Conservation (phyloP, 257 asterid species). For the Phtheirospermum japonicum region DNA sequence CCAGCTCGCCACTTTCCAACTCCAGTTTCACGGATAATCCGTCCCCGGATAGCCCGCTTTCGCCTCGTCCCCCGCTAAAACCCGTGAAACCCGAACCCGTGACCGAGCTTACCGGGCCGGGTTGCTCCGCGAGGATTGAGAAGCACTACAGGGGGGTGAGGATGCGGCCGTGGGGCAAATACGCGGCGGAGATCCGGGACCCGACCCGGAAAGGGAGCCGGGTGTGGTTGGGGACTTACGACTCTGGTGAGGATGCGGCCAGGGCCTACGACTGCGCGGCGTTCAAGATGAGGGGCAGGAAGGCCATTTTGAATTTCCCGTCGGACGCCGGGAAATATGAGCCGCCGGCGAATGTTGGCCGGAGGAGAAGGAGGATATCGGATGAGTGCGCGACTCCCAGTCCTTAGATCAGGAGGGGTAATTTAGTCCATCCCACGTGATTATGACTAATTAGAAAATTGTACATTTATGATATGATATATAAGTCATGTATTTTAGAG, state of each 20-base stretch:
- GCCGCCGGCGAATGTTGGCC: conserved; percentile 16
- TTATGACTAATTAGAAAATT: too few species aligned
- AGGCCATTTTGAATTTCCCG: conserved; percentile 26
- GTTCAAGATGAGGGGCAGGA: conserved; percentile 31
- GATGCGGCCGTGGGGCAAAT: conserved; percentile 34
- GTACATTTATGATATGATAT: too few species aligned
- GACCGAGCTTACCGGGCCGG: neutral
- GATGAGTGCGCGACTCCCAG: neutral
- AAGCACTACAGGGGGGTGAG: conserved; percentile 24
- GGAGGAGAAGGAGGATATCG: conserved; percentile 17
- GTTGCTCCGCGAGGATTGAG: neutral
- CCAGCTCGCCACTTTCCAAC: conserved; percentile 6
- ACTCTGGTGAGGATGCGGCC: conserved; percentile 27
- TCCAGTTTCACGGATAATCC: too few species aligned
- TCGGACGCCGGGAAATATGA: conserved; percentile 18
- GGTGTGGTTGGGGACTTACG: conserved; percentile 32
- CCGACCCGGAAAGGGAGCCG: conserved; percentile 30
- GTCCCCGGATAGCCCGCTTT: too few species aligned
- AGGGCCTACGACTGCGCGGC: conserved; percentile 33
- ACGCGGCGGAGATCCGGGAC: conserved; percentile 29
- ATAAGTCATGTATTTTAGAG: too few species aligned
- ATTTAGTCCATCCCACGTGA: neutral
- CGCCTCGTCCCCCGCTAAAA: too few species aligned
- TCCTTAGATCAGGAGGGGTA: neutral
- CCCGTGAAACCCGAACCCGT: conserved; percentile 21